A percentile compares a stretch with the other conserved stretches of the same genome.
Evolutionary conservation across 2,329 filamentous ascomycete species (phyloP).

Genomic region (Botrytis cinerea): DNA sequence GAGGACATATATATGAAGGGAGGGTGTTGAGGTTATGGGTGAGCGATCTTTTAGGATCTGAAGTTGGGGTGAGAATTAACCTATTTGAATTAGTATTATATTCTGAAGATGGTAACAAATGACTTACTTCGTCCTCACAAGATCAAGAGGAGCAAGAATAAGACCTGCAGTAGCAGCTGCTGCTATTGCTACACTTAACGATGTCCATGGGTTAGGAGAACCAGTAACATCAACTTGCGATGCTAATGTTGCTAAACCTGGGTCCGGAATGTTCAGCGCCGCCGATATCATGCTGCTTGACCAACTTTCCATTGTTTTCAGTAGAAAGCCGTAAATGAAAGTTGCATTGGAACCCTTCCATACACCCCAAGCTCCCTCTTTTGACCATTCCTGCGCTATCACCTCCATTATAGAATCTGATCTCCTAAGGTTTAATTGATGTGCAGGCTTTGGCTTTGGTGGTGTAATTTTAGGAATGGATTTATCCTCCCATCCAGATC

Average conservation of each 20-base stretch:
- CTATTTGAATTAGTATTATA: constrained; percentile 47
- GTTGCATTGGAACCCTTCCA: constrained; percentile 95
- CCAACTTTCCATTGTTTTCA: constrained; percentile 89
- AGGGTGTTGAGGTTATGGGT: constrained; percentile 71
- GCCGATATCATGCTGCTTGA: constrained; percentile 88
- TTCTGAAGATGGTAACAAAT: background rate
- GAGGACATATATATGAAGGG: constrained; percentile 73
- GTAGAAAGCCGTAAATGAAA: constrained; percentile 85
- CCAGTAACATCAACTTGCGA: constrained; percentile 65
- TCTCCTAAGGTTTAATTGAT: constrained; percentile 71
- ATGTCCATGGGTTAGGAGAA: constrained; percentile 79
- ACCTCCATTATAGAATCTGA: constrained; percentile 84
- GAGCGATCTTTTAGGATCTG: constrained; percentile 74
- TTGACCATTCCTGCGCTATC: constrained; percentile 83
- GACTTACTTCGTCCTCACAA: constrained; percentile 71
- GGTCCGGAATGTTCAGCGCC: constrained; percentile 84
- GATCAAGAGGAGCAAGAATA: constrained; percentile 81
- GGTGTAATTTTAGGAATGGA: constrained; percentile 39
- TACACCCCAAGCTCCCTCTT: constrained; percentile 85
- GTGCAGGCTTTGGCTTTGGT: constrained; percentile 44
- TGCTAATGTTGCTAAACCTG: constrained; percentile 58
- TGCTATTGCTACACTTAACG: constrained; percentile 69
- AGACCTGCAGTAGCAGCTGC: constrained; percentile 73
- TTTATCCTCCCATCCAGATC: constrained; percentile 34
- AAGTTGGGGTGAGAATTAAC: constrained; percentile 81